Base-by-base conservation (phyloP, 306 rosid species). In the Lathyrus sativus region DNA sequence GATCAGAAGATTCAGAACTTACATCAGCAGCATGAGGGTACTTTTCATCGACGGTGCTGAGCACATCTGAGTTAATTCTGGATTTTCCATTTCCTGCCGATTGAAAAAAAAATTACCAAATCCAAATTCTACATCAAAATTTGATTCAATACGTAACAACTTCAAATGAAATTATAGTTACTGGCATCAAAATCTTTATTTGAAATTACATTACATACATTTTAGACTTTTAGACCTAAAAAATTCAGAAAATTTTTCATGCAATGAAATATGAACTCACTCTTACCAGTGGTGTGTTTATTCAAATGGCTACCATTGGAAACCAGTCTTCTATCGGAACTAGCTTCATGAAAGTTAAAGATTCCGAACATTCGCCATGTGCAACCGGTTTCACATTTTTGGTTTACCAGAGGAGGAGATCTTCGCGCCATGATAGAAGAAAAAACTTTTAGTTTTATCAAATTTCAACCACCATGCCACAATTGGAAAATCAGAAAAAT, bases 341-440 rank as follows among this genome's bases (percentile, higher is more conserved):
- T 83, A 31, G 71, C 78, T 70, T 84, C 79, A 11, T 82, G 68
- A 48, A 83, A 83, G 49, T 75, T 80, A 2, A 89, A 85, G 66
- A 89, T 79, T 73, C 85, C 70, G 33, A 85, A 81, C 58, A 81
- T 78, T 74, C 82, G 74, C 85, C 78, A 85, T 19, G 82, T 65
- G 42, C 96, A 89, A 6, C 82, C 86, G 22, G 84, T 73, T 12
- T 85, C 78, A 43, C 67, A 67, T 53, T 61, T 85, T 76, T 82
- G 85, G 80, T 72, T 73, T 38, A 81, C 81, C 58, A 65, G 31
- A 24, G 82, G 82, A 53, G 84, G 83, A 48, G 90, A 75, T 77
- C 79, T 74, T 77, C 83, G 81, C 53, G 85, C 82, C 96, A 89
- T 85, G 68, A 67, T 43, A 8, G 68, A 42, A 51, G 41, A 44